These are phyloP conservation scores for Suillus cothurnatus DNA, from an alignment of 768 basidiomycete genomes.

Conservation along the genomic window DNA sequence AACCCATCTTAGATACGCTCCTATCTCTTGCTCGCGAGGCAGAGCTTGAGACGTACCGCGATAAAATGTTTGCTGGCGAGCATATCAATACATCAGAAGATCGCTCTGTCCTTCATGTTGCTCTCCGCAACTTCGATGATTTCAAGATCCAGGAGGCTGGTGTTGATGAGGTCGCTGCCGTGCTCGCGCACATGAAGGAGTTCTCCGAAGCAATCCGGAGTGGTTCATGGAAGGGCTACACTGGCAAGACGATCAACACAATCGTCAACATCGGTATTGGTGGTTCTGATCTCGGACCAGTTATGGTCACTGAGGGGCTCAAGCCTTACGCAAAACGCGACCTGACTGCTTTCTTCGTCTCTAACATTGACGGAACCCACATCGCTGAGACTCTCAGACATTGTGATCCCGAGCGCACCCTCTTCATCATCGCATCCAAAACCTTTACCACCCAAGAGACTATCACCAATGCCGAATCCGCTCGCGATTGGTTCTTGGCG, in stretches of 20 bases:
- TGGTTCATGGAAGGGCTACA: slow-evolving; percentile 96
- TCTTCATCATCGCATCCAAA: slow-evolving; percentile 99
- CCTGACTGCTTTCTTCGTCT: slow-evolving; percentile 86
- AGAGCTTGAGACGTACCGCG: slow-evolving; percentile 77
- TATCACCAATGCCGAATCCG: slow-evolving; percentile 96
- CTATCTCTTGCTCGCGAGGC: slow-evolving; percentile 86
- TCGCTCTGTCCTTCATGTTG: slow-evolving; percentile 94
- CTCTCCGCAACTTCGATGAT: slow-evolving; percentile 78
- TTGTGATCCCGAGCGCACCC: slow-evolving; percentile 88
- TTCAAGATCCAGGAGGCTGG: slow-evolving; percentile 83
- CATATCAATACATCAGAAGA: slow-evolving; percentile 99
- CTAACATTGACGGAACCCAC: slow-evolving; percentile 98
- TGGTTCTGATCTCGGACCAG: slow-evolving; percentile 95
- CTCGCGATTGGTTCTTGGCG: slow-evolving; percentile 91
- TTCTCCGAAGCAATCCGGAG: slow-evolving; percentile 85
- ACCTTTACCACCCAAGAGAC: slow-evolving; percentile 99
- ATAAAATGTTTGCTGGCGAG: slow-evolving; percentile 93
- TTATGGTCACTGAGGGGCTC: slow-evolving; percentile 99
- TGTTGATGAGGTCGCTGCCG: slow-evolving; percentile 77
- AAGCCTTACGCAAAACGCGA: slow-evolving; percentile 91
- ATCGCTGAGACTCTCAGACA: slow-evolving; percentile 82
- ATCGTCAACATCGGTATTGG: slow-evolving; percentile 99
- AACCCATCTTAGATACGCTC: slow-evolving; percentile 78
- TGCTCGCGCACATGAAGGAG: slow-evolving; percentile 88
- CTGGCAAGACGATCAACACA: slow-evolving; percentile 90